A percentile compares a stretch with the other conserved stretches of the same genome.
phyloP scores from a whole-genome alignment of 164 flowering plant species.

The Tetrastigma voinierianum region DNA sequence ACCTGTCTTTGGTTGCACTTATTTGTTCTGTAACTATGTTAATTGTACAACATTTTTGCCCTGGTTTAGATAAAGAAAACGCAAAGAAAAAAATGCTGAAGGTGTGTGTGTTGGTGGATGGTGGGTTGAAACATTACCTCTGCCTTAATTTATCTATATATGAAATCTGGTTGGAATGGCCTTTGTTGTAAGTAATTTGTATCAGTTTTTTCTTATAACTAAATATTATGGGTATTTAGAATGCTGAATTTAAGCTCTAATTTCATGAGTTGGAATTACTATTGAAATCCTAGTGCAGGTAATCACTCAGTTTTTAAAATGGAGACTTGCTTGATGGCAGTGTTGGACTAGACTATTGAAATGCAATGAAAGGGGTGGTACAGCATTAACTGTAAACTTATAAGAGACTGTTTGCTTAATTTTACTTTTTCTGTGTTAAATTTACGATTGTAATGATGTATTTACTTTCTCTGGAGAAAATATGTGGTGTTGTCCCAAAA shows the following conservation, averaged over 20 bases:
- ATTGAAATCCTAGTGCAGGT: constrained; percentile 62
- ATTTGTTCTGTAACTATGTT: too few species aligned
- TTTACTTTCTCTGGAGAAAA: neutral
- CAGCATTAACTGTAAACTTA: constrained; percentile 46
- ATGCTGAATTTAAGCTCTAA: neutral
- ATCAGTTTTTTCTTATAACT: too few species aligned
- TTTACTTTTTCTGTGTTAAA: neutral
- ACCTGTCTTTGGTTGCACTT: neutral
- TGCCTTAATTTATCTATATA: too few species aligned
- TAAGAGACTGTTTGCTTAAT: too few species aligned
- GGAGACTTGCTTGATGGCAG: constrained; percentile 88
- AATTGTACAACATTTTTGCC: too few species aligned
- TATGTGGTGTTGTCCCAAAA: too few species aligned
- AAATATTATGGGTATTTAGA: neutral
- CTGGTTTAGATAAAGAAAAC: too few species aligned
- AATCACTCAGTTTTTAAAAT: constrained; percentile 82
- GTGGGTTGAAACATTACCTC: too few species aligned
- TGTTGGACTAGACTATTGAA: constrained; percentile 53
- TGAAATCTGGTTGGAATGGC: too few species aligned
- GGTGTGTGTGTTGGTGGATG: too few species aligned
- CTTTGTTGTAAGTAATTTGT: too few species aligned
- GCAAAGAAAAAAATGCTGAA: too few species aligned
- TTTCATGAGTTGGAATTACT: constrained; percentile 1
- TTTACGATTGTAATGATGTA: neutral
- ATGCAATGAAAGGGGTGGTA: constrained; percentile 89